Percentiles rank a stretch among this genome's conserved stretches.
phyloP scores from a whole-genome alignment of 331 rosid species.

The Dryas integrifolia region DNA sequence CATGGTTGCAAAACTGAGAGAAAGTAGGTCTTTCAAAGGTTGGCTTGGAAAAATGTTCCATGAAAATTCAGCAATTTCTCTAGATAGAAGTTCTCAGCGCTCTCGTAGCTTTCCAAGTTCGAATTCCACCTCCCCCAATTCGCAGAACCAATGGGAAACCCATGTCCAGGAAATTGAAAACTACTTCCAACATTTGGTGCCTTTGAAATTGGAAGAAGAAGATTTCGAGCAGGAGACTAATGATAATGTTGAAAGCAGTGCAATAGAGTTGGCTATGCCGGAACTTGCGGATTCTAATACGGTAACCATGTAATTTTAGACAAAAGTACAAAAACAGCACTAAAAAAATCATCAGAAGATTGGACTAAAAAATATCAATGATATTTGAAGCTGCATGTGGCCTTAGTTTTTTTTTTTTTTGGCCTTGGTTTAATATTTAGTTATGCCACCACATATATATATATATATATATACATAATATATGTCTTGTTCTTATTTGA shows the following conservation, averaged over 20 bases:
- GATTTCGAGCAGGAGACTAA: constrained; percentile 11
- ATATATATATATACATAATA: too few relatives aligned
- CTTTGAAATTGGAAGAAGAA: constrained; percentile 43
- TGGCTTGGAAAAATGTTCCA: constrained; percentile 72
- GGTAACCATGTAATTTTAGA: constrained; percentile 34
- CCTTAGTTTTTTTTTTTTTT: not conserved
- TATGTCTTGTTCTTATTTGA: constrained; percentile 5
- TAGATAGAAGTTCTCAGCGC: constrained; percentile 4
- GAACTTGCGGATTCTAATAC: constrained; percentile 34
- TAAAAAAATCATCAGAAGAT: too few relatives aligned
- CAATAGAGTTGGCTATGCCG: constrained; percentile 35
- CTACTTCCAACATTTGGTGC: constrained; percentile 52
- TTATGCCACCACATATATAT: not conserved
- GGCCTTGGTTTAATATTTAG: not conserved
- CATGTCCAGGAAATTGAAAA: constrained; percentile 58
- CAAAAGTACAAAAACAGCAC: too few relatives aligned
- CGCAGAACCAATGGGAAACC: constrained; percentile 56
- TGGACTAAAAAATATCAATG: not conserved
- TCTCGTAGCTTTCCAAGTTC: constrained; percentile 36
- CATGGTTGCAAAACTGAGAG: constrained; percentile 50
- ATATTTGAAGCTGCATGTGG: constrained; percentile 4
- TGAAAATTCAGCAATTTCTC: constrained; percentile 41
- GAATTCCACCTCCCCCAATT: constrained; percentile 35
- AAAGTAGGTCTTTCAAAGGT: constrained; percentile 48
- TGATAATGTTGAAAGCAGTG: constrained; percentile 36